A percentile compares a stretch with the other conserved stretches of the same genome.
Evolutionary conservation across 352 stramenopile genomes (phyloP).

Genomic region (Pythium rishiriense): DNA sequence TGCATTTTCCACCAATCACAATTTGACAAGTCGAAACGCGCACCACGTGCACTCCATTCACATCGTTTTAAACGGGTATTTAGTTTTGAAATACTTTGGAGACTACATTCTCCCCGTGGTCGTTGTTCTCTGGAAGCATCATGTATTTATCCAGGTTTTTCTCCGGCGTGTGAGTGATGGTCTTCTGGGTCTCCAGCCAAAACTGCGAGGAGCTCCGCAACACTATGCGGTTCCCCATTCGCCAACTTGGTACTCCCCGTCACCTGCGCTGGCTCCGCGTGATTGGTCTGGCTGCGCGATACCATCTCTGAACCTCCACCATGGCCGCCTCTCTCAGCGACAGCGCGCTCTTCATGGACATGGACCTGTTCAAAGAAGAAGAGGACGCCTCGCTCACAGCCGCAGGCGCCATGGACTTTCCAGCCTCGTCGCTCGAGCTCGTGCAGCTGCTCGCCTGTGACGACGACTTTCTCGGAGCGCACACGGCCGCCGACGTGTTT

Average conservation of each 20-base stretch:
- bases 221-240: conserved; percentile 11
- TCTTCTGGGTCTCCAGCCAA: neutral
- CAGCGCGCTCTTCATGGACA: conserved; percentile 43
- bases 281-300: conserved; percentile 14
- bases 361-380: conserved; percentile 46
- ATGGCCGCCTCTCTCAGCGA: conserved; percentile 20
- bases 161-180: conserved; percentile 1
- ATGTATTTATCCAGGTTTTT: conserved; percentile 9
- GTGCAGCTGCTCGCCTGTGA: conserved; percentile 52
- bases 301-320: neutral
- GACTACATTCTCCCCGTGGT: neutral
- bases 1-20: conserved; percentile 47
- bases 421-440: conserved; percentile 21
- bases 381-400: conserved; percentile 29
- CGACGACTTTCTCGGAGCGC: conserved; percentile 22
- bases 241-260: conserved; percentile 6
- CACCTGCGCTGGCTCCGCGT: conserved; percentile 16
- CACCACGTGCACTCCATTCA: neutral
- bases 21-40: conserved; percentile 49
- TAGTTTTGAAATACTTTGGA: neutral
- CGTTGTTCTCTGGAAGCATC: conserved; percentile 5
- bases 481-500: conserved; percentile 12
- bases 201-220: neutral
- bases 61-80: conserved; percentile 5
- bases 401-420: conserved; percentile 22